A percentile compares a stretch with the other conserved stretches of the same genome.
Evolutionary conservation across 768 basidiomycete genomes (phyloP).

Genomic region (Naganishia vaughanmartiniae): DNA sequence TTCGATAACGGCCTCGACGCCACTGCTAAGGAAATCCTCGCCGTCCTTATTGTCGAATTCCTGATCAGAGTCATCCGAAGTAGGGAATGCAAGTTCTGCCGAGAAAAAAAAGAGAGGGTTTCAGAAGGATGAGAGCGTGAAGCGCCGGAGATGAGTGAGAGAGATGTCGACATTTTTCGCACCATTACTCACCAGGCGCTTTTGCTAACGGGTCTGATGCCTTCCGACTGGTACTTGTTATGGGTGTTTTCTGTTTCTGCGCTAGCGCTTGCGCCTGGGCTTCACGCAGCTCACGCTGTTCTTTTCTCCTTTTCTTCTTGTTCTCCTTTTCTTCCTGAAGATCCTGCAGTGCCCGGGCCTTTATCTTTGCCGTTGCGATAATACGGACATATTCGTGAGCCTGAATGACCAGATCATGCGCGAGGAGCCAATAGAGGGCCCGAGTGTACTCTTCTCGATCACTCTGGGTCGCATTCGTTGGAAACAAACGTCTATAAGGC

Average conservation of each 20-base stretch:
- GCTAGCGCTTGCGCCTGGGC: not conserved
- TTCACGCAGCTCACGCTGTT: constrained; percentile 19
- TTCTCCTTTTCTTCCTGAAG: constrained; percentile 37
- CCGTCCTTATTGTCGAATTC: constrained; percentile 15
- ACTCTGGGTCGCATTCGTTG: constrained; percentile 57
- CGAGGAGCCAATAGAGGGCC: constrained; percentile 86
- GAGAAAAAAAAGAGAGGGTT: not conserved
- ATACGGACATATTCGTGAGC: constrained; percentile 82
- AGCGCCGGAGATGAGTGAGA: too few relatives aligned
- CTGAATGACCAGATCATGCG: constrained; percentile 77
- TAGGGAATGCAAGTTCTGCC: constrained; percentile 35
- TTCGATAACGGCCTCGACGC: constrained; percentile 33
- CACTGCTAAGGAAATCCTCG: constrained; percentile 25
- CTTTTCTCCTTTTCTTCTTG: constrained; percentile 28
- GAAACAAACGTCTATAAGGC: constrained; percentile 76
- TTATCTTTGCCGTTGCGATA: constrained; percentile 72
- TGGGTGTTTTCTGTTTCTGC: constrained; percentile 13
- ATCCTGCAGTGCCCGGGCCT: constrained; percentile 61
- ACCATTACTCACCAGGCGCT: constrained; percentile 10
- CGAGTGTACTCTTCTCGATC: constrained; percentile 70
- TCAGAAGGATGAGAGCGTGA: not conserved
- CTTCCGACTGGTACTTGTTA: not conserved
- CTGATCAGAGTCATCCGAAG: constrained; percentile 14
- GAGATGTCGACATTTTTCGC: not conserved
- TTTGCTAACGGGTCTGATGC: constrained; percentile 14